Base-by-base conservation (phyloP, 805 yeast genomes). In the Limtongia smithiae region DNA sequence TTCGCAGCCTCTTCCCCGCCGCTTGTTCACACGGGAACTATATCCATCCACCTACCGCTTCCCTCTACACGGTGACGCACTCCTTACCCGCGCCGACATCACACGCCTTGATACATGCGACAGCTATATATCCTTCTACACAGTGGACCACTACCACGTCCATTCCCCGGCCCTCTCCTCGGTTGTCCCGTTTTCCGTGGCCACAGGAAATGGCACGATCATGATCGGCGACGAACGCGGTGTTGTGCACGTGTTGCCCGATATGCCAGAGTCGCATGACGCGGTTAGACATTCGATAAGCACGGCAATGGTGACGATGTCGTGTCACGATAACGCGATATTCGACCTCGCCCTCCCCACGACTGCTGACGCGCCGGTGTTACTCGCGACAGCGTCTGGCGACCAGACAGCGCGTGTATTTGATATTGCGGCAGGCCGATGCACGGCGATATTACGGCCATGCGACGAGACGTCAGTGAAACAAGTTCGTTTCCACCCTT, bases 401-500 rank as follows among this genome's bases (percentile, higher is more conserved):
- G 57, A 53, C 36, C 47, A 45, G 34, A 53, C 55, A 3, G 54
- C 52, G 6, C 50, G 57, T 7, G 33, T 53, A 9, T 53, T 53
- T 18, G 57, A 53, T 25, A 25, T 48, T 9, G 39, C 37, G 37
- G 27, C 27, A 14, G 51, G 45, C n/a, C 24, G 30, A 9, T 50
- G 57, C 40, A 32, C 33, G 4, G 41, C 32, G 14, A 46, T 53
- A 12, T 15, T 53, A 20, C n/a, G 30, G 21, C 42, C 48, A 2
- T 33, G 38, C 27, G 37, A 31, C 20, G 34, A 25, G 4, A 24
- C 33, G 21, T 44, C 57, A 12, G 46, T 50, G 21, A 53, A 53
- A 37, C 57, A 53, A 32, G 53, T 53, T 21, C 36, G 36, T 20
- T 53, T 50, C 28, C n/a, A 31, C 9, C 51, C 52, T 11, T 21